Evolutionary conservation across 371 early-diverging fungal genomes (phyloP).

Genomic region (Fennellomyces sp.): DNA sequence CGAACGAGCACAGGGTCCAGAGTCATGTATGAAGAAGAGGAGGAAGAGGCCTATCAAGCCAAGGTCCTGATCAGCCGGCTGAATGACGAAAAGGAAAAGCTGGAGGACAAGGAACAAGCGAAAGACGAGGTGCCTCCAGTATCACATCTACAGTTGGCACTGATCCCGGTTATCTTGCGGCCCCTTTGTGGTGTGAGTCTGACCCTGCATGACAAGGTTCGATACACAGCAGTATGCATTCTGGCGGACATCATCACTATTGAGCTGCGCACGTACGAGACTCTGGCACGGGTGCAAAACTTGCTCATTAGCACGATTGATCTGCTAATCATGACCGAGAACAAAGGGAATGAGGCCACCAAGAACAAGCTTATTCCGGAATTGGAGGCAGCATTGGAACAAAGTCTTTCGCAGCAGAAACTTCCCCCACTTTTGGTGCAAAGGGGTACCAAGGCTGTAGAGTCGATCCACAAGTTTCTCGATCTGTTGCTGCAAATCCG

Average conservation of each 20-base stretch:
- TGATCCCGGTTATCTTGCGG: conserved; percentile 62
- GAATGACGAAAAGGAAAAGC: conserved; percentile 15
- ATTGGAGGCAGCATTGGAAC: conserved; percentile 29
- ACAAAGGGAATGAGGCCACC: conserved; percentile 53
- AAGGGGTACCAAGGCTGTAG: conserved; percentile 43
- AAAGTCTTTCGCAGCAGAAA: conserved; percentile 23
- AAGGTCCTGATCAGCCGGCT: conserved; percentile 24
- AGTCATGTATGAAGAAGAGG: conserved; percentile 13
- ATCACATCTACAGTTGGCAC: conserved; percentile 43
- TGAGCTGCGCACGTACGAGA: conserved; percentile 55
- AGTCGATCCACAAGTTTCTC: conserved; percentile 57
- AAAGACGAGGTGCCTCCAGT: conserved; percentile 11
- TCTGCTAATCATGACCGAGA: conserved; percentile 59
- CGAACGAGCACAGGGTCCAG: conserved; percentile 6
- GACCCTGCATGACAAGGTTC: conserved; percentile 62
- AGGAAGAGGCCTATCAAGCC: conserved; percentile 11
- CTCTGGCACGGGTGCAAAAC: conserved; percentile 58
- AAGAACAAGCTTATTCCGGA: conserved; percentile 39
- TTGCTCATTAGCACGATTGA: conserved; percentile 67
- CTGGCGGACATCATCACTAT: conserved; percentile 68
- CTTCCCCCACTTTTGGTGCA: conserved; percentile 24
- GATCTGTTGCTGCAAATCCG: conserved; percentile 60
- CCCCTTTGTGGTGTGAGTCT: conserved; percentile 63
- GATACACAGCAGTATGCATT: conserved; percentile 54
- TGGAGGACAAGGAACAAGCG: conserved; percentile 8